phyloP scores from a whole-genome alignment of 2,329 filamentous ascomycete species.

The Cladosporium oxysporum region DNA sequence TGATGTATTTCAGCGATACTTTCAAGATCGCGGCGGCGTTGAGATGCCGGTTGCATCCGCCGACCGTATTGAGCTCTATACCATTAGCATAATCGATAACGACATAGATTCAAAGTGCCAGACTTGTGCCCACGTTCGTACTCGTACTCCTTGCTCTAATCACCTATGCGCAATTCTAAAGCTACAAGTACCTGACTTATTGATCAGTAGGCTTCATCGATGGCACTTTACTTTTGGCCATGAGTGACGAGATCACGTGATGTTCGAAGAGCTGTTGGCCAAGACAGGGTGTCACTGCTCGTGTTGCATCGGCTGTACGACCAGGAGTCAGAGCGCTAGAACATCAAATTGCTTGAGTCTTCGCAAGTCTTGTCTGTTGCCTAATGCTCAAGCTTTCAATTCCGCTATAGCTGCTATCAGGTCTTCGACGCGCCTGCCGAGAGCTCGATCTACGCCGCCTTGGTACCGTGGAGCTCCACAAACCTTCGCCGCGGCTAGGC shows the following conservation, averaged over 20 bases:
- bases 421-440: no score
- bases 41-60: conserved; percentile 4
- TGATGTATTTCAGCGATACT: neutral
- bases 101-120: neutral
- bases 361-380: no score
- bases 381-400: no score
- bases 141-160: neutral
- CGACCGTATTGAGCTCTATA: neutral
- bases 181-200: neutral
- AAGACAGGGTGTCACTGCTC: no score
- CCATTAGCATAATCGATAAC: neutral
- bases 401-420: no score
- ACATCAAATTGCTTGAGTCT: no score
- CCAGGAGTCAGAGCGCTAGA: no score
- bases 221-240: neutral
- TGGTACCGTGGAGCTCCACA: no score
- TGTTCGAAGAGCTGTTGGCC: no score
- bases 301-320: no score
- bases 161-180: neutral
- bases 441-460: no score
- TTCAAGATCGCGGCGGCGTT: conserved; percentile 1
- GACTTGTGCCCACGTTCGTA: neutral
- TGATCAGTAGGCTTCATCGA: neutral
- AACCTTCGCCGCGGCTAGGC: no score
- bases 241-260: neutral